Evolutionary conservation across 2,329 filamentous ascomycete genomes (phyloP).

Genomic region (Thielaviopsis populi): DNA sequence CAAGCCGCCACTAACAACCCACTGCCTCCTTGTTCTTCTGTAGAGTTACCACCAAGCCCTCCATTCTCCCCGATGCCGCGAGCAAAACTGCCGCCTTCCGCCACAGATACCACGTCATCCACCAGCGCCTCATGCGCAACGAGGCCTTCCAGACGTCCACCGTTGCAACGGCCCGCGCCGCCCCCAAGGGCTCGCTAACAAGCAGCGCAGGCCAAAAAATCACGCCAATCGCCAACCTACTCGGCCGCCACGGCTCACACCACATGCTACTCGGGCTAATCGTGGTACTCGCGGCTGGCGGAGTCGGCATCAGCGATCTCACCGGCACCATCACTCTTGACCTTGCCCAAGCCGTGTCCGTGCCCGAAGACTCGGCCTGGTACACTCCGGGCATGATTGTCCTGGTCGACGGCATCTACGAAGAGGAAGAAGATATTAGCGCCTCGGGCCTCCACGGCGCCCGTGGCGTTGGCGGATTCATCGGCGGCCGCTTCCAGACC

Average conservation of each 20-base stretch:
- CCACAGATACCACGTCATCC: conserved; percentile 80
- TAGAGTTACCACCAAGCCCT: conserved; percentile 48
- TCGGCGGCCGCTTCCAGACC: conserved; percentile 81
- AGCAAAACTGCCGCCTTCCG: conserved; percentile 78
- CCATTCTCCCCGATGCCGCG: conserved; percentile 57
- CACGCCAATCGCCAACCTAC: conserved; percentile 63
- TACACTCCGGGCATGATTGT: conserved; percentile 95
- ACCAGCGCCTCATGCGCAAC: conserved; percentile 82
- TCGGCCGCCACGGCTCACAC: conserved; percentile 66
- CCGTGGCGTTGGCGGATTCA: conserved; percentile 72
- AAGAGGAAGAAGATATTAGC: conserved; percentile 72
- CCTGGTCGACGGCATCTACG: conserved; percentile 87
- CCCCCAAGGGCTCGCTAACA: conserved; percentile 42
- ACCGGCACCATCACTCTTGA: conserved; percentile 81
- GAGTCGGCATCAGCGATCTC: conserved; percentile 68
- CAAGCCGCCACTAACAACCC: conserved; percentile 14
- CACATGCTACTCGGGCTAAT: conserved; percentile 82
- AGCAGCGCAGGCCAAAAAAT: conserved; percentile 64
- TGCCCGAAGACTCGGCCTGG: conserved; percentile 78
- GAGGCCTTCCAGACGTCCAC: conserved; percentile 80
- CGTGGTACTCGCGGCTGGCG: conserved; percentile 64
- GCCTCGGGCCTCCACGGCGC: conserved; percentile 59
- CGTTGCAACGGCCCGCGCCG: conserved; percentile 44
- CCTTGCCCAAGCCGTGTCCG: conserved; percentile 60
- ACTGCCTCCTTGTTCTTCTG: background rate